Conservation (phyloP, 2,329 filamentous ascomycete genomes). For the Diaporthe nobilis region DNA sequence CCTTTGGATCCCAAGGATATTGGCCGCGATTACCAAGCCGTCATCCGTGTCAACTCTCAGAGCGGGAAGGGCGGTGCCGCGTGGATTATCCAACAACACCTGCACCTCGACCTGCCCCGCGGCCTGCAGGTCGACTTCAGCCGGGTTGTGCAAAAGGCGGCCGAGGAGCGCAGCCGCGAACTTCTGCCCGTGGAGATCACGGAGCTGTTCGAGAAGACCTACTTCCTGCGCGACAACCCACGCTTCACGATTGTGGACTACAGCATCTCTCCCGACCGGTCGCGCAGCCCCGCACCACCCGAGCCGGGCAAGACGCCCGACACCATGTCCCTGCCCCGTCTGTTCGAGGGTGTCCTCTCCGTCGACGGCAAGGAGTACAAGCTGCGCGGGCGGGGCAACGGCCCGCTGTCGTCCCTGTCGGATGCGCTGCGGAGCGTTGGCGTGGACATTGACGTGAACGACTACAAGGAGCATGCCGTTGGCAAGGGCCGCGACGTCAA, state of each 20-base stretch:
- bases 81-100: constrained; percentile 91
- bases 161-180: constrained; percentile 87
- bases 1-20: constrained; percentile 95
- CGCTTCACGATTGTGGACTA: constrained; percentile 93
- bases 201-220: constrained; percentile 88
- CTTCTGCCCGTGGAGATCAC: constrained; percentile 88
- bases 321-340: constrained; percentile 82
- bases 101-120: constrained; percentile 92
- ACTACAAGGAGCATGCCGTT: constrained; percentile 98
- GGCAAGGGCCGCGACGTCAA: constrained; percentile 85
- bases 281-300: constrained; percentile 78
- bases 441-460: constrained; percentile 89
- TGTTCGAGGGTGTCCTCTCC: constrained; percentile 87
- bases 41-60: constrained; percentile 98
- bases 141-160: constrained; percentile 84
- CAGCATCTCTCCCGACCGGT: constrained; percentile 88
- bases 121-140: constrained; percentile 94
- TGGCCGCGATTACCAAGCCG: constrained; percentile 95
- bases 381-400: constrained; percentile 86
- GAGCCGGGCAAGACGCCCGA: constrained; percentile 79
- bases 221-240: constrained; percentile 86
- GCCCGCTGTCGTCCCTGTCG: constrained; percentile 89
- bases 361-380: constrained; percentile 86
- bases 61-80: constrained; percentile 94
- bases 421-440: constrained; percentile 84